phyloP scores from a whole-genome alignment of 1,284 basidiomycete genomes.

The Pyrrhoderma noxium region DNA sequence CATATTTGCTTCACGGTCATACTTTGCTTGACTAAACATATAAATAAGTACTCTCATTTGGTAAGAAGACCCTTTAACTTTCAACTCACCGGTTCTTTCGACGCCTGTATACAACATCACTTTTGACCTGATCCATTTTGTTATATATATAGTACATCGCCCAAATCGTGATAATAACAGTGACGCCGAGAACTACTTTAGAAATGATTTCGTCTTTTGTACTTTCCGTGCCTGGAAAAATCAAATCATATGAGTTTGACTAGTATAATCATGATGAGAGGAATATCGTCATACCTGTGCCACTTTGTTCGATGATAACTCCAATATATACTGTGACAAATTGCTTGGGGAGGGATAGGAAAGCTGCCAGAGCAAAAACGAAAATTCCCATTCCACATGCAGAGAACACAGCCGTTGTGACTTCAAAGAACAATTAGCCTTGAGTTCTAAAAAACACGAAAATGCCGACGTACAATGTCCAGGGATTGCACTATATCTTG shows the following conservation, averaged over 20 bases:
- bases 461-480: conserved; percentile 45
- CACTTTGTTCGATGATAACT: conserved; percentile 28
- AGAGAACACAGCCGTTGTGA: conserved; percentile 57
- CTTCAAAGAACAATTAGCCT: conserved; percentile 24
- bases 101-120: conserved; percentile 13
- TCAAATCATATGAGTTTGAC: not conserved
- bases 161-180: conserved; percentile 9
- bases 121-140: conserved; percentile 16
- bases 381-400: conserved; percentile 59
- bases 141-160: conserved; percentile 16
- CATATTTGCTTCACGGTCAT: conserved; percentile 9
- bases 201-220: conserved; percentile 15
- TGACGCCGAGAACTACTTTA: conserved; percentile 12
- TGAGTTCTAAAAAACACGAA: not conserved
- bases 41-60: not conserved
- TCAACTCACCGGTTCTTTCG: conserved; percentile 16
- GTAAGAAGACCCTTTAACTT: not conserved
- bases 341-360: conserved; percentile 58
- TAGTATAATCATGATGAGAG: conserved; percentile 15
- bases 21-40: conserved; percentile 14
- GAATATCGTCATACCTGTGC: conserved; percentile 22
- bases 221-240: conserved; percentile 10
- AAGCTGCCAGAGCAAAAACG: conserved; percentile 49
- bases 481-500: conserved; percentile 55
- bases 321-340: conserved; percentile 55